Evolutionary conservation across 768 basidiomycete genomes (phyloP).

Genomic region (Suillus clintonianus): DNA sequence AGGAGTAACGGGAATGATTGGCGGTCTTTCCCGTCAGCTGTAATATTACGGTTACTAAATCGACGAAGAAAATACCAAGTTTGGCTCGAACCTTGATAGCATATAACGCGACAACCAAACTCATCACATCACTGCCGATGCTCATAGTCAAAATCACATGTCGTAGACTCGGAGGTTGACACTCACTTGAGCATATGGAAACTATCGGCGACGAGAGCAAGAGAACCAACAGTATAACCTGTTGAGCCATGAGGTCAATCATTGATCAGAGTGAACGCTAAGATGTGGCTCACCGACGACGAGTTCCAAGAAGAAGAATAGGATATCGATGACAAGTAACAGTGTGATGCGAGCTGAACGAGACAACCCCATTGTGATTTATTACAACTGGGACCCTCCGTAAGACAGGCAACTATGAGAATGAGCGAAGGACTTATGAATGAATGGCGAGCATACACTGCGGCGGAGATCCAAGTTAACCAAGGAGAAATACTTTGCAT

Average conservation of each 20-base stretch:
- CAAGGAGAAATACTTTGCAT: neutral
- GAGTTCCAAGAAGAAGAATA: constrained; percentile 88
- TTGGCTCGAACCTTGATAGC: constrained; percentile 71
- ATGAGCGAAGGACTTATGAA: neutral
- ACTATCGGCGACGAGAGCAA: constrained; percentile 93
- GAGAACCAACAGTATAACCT: constrained; percentile 94
- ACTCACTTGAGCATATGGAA: constrained; percentile 99
- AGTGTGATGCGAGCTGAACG: constrained; percentile 75
- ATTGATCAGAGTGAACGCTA: neutral
- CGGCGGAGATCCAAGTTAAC: neutral
- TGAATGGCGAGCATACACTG: neutral
- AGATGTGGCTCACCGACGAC: constrained; percentile 57
- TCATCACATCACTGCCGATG: constrained; percentile 85
- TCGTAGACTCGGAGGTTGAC: neutral
- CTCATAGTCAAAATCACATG: constrained; percentile 10
- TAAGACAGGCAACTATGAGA: neutral
- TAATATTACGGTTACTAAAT: neutral
- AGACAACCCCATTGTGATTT: constrained; percentile 41
- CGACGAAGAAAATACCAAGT: neutral
- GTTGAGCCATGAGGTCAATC: neutral
- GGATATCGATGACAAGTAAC: constrained; percentile 79
- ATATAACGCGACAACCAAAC: constrained; percentile 91
- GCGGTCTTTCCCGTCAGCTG: constrained; percentile 67
- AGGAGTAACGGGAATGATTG: constrained; percentile 80
- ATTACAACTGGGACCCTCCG: neutral